Evolutionary conservation across 768 basidiomycete genomes (phyloP).

Genomic region (Terana coerulea): DNA sequence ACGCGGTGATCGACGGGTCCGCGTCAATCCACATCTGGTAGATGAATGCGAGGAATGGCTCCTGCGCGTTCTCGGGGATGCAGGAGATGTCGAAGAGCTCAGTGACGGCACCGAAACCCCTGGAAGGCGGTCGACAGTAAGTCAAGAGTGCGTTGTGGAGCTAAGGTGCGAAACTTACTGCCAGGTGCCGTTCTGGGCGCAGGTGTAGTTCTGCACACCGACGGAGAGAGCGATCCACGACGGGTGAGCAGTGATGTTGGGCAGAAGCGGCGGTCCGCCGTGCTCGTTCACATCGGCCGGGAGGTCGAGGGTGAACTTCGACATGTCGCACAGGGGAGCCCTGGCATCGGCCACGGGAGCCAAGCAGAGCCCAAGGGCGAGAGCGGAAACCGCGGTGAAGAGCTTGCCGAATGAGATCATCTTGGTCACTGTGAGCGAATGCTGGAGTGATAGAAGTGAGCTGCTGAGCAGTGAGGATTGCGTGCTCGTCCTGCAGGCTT

Average conservation of each 20-base stretch:
- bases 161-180: slow-evolving; percentile 30
- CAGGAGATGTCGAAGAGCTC: background rate
- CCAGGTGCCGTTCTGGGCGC: slow-evolving; percentile 29
- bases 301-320: background rate
- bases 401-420: background rate
- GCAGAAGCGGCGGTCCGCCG: slow-evolving; percentile 25
- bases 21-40: slow-evolving; percentile 29
- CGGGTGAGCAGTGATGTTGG: slow-evolving; percentile 27
- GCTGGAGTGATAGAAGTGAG: too few relatives aligned
- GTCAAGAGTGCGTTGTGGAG: background rate
- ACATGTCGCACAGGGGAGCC: background rate
- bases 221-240: slow-evolving; percentile 36
- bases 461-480: too few relatives aligned
- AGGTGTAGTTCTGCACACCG: slow-evolving; percentile 50
- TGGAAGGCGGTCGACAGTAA: background rate
- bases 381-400: background rate
- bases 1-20: slow-evolving; percentile 15
- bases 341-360: background rate
- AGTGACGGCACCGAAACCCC: background rate
- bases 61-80: slow-evolving; percentile 17
- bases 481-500: too few relatives aligned
- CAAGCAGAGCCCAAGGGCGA: background rate
- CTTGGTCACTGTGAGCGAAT: too few relatives aligned
- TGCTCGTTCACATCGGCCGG: background rate
- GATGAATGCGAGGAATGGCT: slow-evolving; percentile 27